Conservation (phyloP, 1,284 basidiomycete genomes). For the Gomphus sp. region DNA sequence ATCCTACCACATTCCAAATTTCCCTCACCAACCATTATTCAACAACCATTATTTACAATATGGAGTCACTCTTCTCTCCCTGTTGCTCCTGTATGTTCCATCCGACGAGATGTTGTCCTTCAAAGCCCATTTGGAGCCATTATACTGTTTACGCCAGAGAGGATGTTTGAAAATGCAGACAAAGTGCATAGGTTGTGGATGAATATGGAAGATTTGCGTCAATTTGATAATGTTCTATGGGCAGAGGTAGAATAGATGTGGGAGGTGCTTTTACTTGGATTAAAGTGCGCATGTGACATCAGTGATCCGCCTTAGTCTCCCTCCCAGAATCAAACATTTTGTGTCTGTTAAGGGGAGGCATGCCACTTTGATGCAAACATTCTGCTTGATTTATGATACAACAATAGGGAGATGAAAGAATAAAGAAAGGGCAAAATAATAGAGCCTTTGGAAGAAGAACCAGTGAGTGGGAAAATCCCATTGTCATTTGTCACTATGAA, state of each 20-base stretch:
- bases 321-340: no score
- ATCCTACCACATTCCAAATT: no score
- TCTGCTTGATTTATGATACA: no score
- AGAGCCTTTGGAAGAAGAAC: no score
- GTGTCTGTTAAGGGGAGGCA: no score
- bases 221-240: slow-evolving; percentile 51
- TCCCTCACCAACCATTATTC: slow-evolving; percentile 32
- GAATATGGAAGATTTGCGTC: slow-evolving; percentile 40
- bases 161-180: not conserved
- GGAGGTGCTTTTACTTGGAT: slow-evolving; percentile 46
- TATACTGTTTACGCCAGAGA: slow-evolving; percentile 15
- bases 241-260: slow-evolving; percentile 50
- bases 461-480: not conserved
- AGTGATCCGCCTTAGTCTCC: no score
- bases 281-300: no score
- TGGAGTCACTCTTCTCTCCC: slow-evolving; percentile 30
- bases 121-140: not conserved
- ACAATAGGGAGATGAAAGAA: no score
- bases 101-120: slow-evolving; percentile 10
- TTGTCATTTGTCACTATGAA: no score
- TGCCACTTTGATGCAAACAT: no score
- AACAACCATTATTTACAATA: slow-evolving; percentile 43
- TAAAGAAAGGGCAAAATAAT: not conserved
- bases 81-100: slow-evolving; percentile 21
- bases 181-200: slow-evolving; percentile 46